Evolutionary conservation across 768 basidiomycete genomes (phyloP).

Genomic region (Mrakia frigida): DNA sequence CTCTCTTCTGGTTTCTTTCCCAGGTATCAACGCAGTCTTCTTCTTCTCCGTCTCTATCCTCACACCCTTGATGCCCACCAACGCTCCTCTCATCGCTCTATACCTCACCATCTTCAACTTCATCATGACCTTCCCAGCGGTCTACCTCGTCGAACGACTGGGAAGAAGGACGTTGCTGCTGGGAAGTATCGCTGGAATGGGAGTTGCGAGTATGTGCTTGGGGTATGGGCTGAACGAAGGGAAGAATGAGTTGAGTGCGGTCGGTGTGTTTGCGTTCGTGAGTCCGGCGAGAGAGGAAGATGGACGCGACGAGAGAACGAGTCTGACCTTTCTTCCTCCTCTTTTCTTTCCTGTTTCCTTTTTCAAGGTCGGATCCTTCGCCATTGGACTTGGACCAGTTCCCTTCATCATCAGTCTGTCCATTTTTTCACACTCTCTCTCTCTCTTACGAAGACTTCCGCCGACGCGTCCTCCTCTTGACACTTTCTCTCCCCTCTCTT

Average conservation of each 20-base stretch:
- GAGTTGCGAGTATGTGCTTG: background rate
- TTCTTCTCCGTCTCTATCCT: constrained; percentile 45
- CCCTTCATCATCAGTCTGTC: constrained; percentile 85
- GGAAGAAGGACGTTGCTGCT: constrained; percentile 68
- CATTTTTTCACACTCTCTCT: constrained; percentile 49
- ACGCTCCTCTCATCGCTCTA: constrained; percentile 74
- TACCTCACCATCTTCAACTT: constrained; percentile 81
- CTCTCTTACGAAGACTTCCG: background rate
- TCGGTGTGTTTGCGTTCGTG: constrained; percentile 11
- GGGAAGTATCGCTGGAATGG: constrained; percentile 60
- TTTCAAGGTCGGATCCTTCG: constrained; percentile 64
- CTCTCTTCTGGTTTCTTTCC: too few species aligned
- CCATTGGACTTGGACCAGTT: constrained; percentile 81
- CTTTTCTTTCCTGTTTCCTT: background rate
- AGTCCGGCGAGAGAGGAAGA: background rate
- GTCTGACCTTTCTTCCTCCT: background rate
- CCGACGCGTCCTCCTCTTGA: too few species aligned
- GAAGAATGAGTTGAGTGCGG: background rate
- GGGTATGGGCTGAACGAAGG: constrained; percentile 23
- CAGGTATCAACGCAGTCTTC: constrained; percentile 44
- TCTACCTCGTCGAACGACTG: constrained; percentile 74
- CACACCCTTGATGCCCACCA: constrained; percentile 64
- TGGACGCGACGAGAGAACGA: background rate
- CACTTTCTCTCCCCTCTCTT: background rate
- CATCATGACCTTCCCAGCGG: constrained; percentile 67